phyloP scores from a whole-genome alignment of 1,284 basidiomycete genomes.

The Apiotrichum porosum region DNA sequence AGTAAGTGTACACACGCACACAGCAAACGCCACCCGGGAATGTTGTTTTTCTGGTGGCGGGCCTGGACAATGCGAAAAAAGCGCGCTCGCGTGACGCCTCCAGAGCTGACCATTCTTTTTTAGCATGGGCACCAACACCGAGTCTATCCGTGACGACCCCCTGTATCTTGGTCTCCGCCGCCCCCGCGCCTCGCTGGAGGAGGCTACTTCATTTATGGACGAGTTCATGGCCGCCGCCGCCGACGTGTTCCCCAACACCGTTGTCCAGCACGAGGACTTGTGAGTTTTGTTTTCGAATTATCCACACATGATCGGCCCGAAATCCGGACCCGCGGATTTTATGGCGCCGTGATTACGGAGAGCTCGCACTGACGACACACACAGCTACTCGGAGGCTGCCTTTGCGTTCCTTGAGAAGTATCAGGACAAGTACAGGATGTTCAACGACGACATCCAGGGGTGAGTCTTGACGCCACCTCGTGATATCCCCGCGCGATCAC shows the following conservation, averaged over 20 bases:
- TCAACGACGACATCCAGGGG: slow-evolving; percentile 83
- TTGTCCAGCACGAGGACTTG: slow-evolving; percentile 92
- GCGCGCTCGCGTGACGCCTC: neutral
- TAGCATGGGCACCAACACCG: slow-evolving; percentile 78
- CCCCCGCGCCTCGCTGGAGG: slow-evolving; percentile 61
- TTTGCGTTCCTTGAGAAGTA: slow-evolving; percentile 75
- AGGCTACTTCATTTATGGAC: slow-evolving; percentile 73
- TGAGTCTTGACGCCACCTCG: slow-evolving; percentile 20
- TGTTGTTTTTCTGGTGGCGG: too few relatives aligned
- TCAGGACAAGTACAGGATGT: slow-evolving; percentile 68
- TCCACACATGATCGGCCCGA: neutral
- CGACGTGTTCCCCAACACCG: slow-evolving; percentile 65
- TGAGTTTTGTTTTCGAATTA: slow-evolving; percentile 7
- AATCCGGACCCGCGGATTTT: too few relatives aligned
- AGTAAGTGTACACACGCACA: slow-evolving; percentile 54
- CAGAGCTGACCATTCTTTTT: neutral
- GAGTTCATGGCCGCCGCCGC: slow-evolving; percentile 84
- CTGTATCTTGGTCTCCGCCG: slow-evolving; percentile 82
- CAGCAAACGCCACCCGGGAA: too few relatives aligned
- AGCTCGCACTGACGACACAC: neutral
- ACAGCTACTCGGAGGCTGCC: slow-evolving; percentile 68
- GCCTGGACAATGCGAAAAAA: too few relatives aligned
- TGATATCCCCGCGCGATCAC: neutral
- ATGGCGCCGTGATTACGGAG: too few relatives aligned
- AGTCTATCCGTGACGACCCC: slow-evolving; percentile 75